Evolutionary conservation across 257 asterid genomes (phyloP).

Genomic region (Scutellaria galericulata): DNA sequence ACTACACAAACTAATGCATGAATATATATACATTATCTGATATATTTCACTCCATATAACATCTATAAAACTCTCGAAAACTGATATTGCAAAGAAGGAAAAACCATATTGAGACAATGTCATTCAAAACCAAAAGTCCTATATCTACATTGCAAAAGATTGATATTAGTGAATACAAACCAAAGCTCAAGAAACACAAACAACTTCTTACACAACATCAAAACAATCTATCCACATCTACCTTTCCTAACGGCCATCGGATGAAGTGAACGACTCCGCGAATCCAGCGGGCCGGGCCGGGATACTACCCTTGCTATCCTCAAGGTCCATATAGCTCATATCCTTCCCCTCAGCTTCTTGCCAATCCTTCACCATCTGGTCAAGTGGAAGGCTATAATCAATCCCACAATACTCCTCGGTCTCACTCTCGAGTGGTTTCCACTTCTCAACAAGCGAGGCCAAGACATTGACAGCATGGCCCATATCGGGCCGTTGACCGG

Average conservation of each 20-base stretch:
- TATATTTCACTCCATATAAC: background rate
- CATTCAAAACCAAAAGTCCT: background rate
- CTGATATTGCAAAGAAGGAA: background rate
- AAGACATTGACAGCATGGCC: slow-evolving; percentile 79
- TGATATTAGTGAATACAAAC: background rate
- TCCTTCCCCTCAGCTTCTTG: slow-evolving; percentile 83
- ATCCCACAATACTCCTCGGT: slow-evolving; percentile 81
- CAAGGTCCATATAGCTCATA: slow-evolving; percentile 60
- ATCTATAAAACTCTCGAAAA: background rate
- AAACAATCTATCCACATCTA: slow-evolving; percentile 36
- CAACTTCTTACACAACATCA: slow-evolving; percentile 18
- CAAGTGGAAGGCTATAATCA: slow-evolving; percentile 90
- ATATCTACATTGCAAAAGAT: slow-evolving; percentile 29
- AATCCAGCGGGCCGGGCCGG: slow-evolving; percentile 88
- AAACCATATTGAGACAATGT: background rate
- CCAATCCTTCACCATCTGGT: slow-evolving; percentile 94
- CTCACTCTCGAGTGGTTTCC: slow-evolving; percentile 76
- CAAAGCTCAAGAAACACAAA: slow-evolving; percentile 16
- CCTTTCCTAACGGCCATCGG: slow-evolving; percentile 68
- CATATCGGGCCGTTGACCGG: slow-evolving; percentile 89
- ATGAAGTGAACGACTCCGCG: slow-evolving; percentile 88
- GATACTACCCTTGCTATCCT: slow-evolving; percentile 87
- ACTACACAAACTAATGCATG: background rate
- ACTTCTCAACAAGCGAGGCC: slow-evolving; percentile 77
- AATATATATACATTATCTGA: background rate